Percentiles rank a stretch among this genome's conserved stretches.
Evolutionary conservation across 2,329 filamentous ascomycete species (phyloP).

Genomic region (Didymellaceae sp.): DNA sequence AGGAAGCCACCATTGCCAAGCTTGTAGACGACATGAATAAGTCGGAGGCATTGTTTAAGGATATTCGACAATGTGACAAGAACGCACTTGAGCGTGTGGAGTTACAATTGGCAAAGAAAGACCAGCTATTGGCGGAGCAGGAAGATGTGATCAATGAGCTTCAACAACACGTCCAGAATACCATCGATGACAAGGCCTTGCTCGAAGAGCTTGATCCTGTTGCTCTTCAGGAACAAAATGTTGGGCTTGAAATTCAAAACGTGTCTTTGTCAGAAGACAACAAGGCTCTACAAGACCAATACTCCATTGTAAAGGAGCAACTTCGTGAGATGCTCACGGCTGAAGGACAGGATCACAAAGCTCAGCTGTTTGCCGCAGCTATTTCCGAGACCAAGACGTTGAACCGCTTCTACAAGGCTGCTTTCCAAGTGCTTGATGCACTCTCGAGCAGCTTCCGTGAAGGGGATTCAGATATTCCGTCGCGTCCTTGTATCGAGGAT

Average conservation of each 20-base stretch:
- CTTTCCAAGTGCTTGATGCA: background rate
- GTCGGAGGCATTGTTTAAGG: conserved; percentile 2
- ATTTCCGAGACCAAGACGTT: conserved; percentile 9
- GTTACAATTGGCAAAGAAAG: conserved; percentile 1
- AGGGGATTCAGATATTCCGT: background rate
- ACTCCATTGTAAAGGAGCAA: background rate
- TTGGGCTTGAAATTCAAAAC: background rate
- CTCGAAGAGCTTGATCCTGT: background rate
- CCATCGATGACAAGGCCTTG: background rate
- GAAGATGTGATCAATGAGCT: background rate
- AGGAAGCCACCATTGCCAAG: conserved; percentile 12
- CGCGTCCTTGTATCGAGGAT: background rate
- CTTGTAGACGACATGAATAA: conserved; percentile 21
- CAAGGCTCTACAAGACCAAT: conserved; percentile 2
- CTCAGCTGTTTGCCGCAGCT: background rate
- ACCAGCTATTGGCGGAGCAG: background rate
- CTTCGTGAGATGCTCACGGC: background rate
- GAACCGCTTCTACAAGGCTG: conserved; percentile 4
- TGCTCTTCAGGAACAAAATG: background rate
- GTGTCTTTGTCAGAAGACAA: background rate
- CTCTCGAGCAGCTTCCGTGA: background rate
- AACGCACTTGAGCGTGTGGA: conserved; percentile 1
- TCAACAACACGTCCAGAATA: background rate
- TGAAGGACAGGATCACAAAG: background rate
- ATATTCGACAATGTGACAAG: background rate